Base-by-base conservation (phyloP, 2,329 filamentous ascomycete genomes). In the Cercospora sp. region DNA sequence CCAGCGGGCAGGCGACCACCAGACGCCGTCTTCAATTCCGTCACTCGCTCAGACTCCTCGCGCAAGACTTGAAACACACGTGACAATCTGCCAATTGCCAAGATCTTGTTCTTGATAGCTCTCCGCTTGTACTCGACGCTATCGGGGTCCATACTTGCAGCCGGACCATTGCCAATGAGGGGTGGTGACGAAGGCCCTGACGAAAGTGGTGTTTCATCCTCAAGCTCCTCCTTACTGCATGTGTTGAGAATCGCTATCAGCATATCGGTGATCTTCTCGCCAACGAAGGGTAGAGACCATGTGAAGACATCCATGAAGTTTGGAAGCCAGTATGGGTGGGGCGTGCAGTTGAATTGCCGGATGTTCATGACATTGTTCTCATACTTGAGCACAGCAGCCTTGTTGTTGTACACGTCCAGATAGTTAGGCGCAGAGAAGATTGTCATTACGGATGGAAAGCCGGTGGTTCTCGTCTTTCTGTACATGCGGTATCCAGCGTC, bases 351-450 rank as follows among this genome's bases (percentile, higher is more conserved):
- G 85, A 99, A 99, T 81, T 99, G 95, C 68, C 95, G 89, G 78
- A 99, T 99, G 85, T 99, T 99, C 95, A 99, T 99, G 69, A 99
- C 95, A 78, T 99, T 99, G 82, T 99, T 99, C 84, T 99, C 95
- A 80, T 99, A 99, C 84, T 99, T 99, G 76, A 99, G 85, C 48
- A 99, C 95, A 0, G 95, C 95, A 1, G 95, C 95, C 85, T 99
- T 99, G 87, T 99, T 99, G 88, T 99, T 99, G 84, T 99, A 99
- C 42, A 99, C 94, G 77, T 99, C 95, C 71, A 99, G 89, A 79
- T 99, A 99, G 82, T 99, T 99, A 42, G 95, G 95, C 1, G 95
- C 95, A 55, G 94, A 98, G 86, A 99, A 99, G 77, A 99, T 99
- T 74, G 95, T 99, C 95, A 99, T 99, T 71, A 99, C 95, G 82